Evolutionary conservation across 2,329 filamentous ascomycete species (phyloP).

Genomic region (Aspergillus sp.): DNA sequence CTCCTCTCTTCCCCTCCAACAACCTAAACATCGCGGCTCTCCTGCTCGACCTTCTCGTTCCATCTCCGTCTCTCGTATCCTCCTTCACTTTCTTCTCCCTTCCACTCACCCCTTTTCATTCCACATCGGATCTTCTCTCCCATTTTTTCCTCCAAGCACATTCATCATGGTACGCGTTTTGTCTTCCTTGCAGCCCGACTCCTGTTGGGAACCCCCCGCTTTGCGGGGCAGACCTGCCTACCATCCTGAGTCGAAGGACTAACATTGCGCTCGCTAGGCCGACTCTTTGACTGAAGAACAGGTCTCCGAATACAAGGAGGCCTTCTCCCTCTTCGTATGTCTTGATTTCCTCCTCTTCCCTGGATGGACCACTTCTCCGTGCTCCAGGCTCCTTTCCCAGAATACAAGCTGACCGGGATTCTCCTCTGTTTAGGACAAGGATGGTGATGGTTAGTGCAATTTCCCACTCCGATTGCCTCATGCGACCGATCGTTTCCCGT

Average conservation of each 20-base stretch:
- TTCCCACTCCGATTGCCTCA: background rate
- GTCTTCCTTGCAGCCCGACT: conserved; percentile 2
- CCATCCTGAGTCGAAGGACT: conserved; percentile 23
- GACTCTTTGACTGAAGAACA: conserved; percentile 99
- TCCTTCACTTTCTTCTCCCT: conserved; percentile 12
- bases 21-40: conserved; percentile 19
- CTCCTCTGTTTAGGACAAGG: conserved; percentile 66
- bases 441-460: conserved; percentile 76
- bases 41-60: conserved; percentile 19
- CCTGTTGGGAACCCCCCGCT: conserved; percentile 28
- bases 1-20: conserved; percentile 11
- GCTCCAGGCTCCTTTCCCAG: background rate
- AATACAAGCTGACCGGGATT: conserved; percentile 18
- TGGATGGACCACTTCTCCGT: background rate
- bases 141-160: conserved; percentile 14
- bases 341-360: background rate
- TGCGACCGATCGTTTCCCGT: conserved; percentile 5
- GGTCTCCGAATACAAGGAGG: conserved; percentile 99
- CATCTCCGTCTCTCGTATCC: conserved; percentile 13
- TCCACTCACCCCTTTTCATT: background rate
- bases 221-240: conserved; percentile 31
- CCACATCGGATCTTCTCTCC: conserved; percentile 7
- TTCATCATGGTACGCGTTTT: conserved; percentile 32
- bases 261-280: conserved; percentile 59
- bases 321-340: conserved; percentile 99